phyloP scores from a whole-genome alignment of 1,284 basidiomycete genomes.

The Clitocybe nebularis region DNA sequence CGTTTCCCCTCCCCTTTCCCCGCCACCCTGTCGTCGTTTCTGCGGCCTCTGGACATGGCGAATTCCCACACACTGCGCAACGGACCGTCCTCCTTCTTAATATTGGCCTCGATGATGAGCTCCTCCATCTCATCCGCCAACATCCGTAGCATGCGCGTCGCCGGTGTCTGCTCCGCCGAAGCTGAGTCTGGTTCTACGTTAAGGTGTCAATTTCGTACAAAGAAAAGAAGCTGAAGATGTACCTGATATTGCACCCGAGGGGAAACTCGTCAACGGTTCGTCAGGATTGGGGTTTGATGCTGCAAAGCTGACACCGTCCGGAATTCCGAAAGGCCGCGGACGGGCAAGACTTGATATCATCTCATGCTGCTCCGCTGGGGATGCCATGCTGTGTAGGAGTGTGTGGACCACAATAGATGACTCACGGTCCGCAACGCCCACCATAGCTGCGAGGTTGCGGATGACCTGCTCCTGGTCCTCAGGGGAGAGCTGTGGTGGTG shows the following conservation, averaged over 20 bases:
- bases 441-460: slow-evolving; percentile 23
- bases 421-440: slow-evolving; percentile 43
- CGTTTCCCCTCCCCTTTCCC: background rate
- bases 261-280: no score
- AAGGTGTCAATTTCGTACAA: background rate
- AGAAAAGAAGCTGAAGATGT: background rate
- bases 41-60: slow-evolving; percentile 24
- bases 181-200: background rate
- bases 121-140: slow-evolving; percentile 57
- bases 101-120: slow-evolving; percentile 57
- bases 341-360: slow-evolving; percentile 19
- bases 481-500: slow-evolving; percentile 56
- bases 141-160: slow-evolving; percentile 29
- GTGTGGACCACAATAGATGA: slow-evolving; percentile 26
- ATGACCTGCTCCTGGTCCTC: slow-evolving; percentile 30
- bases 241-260: background rate
- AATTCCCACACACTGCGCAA: slow-evolving; percentile 47
- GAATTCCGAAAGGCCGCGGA: slow-evolving; percentile 15
- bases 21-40: background rate
- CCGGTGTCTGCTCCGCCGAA: no score
- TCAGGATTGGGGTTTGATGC: no score
- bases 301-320: slow-evolving; percentile 13
- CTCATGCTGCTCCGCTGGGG: slow-evolving; percentile 17
- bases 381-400: slow-evolving; percentile 13
- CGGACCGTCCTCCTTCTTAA: slow-evolving; percentile 52